Evolutionary conservation across 2,329 filamentous ascomycete species (phyloP).

Genomic region (Beauveria sp.): DNA sequence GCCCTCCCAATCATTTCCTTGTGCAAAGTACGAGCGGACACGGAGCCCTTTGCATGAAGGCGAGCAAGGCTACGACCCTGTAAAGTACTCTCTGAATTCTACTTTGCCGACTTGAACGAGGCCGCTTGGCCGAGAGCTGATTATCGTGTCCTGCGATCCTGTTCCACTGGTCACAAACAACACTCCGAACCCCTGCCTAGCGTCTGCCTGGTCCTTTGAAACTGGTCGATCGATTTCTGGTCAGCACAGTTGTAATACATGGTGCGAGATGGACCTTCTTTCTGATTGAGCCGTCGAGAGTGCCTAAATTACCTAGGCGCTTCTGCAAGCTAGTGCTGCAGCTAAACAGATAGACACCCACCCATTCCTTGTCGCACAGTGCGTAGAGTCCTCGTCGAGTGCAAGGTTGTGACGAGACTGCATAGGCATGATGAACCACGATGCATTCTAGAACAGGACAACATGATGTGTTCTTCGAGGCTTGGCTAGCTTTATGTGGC

Average conservation of each 20-base stretch:
- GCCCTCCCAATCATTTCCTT: neutral
- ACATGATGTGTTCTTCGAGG: too few species aligned
- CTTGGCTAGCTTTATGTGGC: too few species aligned
- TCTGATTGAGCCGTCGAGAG: slow-evolving; percentile 1
- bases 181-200: neutral
- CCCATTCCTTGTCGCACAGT: neutral
- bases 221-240: slow-evolving; percentile 10
- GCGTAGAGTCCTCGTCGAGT: neutral
- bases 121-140: neutral
- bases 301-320: neutral
- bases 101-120: too few species aligned
- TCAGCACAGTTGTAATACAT: neutral
- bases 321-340: slow-evolving; percentile 3
- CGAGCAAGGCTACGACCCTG: neutral
- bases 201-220: neutral
- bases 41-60: neutral
- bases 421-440: too few species aligned
- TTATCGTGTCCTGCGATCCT: neutral
- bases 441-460: too few species aligned
- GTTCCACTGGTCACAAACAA: neutral
- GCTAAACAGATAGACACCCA: neutral
- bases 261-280: neutral
- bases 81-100: neutral
- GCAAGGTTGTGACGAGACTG: too few species aligned
- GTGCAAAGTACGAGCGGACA: too few species aligned